Evolutionary conservation across 441 rosid species (phyloP), one percentile per base, ranked within the genome.

Genomic region (Erysimum pusillum): DNA sequence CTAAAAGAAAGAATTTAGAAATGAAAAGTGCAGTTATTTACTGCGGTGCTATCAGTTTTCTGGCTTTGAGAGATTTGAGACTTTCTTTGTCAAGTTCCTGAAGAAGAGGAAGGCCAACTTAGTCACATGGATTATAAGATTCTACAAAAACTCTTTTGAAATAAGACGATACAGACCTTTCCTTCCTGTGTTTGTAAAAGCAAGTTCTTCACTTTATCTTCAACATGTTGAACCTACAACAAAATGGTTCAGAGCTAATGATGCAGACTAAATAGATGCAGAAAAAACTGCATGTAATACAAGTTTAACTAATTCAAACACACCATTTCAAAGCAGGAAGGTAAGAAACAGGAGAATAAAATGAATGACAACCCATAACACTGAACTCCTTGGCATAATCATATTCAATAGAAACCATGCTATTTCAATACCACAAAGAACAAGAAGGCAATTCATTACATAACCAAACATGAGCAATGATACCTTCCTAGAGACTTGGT

Each of bases 401-500:
- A 63, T 51, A 52, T 65, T 56, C 35, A 63, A 31, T 34, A 36
- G 39, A 70, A 42, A 5, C 53, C 32, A 66, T 28, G 28, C 9
- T 28, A 41, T 17, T 11, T 32, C 10, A 54, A 63, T 63, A 20
- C 12, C 11, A 17, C 9, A n/a, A 45, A 15, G 12, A 59, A 72
- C 39, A 22, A 41, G 70, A 25, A 53, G 52, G 22, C 13, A n/a
- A 58, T 45, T 68, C 18, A 72, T 12, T 22, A 53, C 28, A 28
- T 25, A 49, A 38, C 32, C 17, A 51, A 39, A 62, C 41, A 63
- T 63, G n/a, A 17, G 34, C 18, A 45, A 22, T 7, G 41, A 52
- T 11, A 8, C 99, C 93, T 92, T 92, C 73, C 99, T 85, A 5
- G 91, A 90, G 64, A 95, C 77, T 76, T 88, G 88, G 77, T 88